phyloP scores from a whole-genome alignment of 2,329 filamentous ascomycete genomes.

The Pestalotiopsis sp. region DNA sequence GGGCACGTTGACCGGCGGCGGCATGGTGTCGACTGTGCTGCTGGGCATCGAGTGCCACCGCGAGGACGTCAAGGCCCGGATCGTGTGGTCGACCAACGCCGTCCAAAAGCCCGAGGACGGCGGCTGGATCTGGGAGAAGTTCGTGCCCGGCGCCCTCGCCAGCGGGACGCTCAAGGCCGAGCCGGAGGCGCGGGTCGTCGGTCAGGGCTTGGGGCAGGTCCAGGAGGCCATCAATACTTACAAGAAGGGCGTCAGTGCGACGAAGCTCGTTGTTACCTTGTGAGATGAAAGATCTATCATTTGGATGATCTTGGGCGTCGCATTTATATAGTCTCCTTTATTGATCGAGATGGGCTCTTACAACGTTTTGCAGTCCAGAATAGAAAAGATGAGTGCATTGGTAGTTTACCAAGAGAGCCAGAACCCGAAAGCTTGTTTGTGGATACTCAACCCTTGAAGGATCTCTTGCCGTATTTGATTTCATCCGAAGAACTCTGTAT shows the following conservation, averaged over 20 bases:
- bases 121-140: conserved; percentile 1
- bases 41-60: background rate
- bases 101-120: background rate
- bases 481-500: background rate
- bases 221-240: background rate
- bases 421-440: too few species aligned
- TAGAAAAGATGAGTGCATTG: too few species aligned
- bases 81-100: conserved; percentile 8
- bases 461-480: background rate
- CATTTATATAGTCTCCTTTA: background rate
- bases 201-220: background rate
- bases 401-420: too few species aligned
- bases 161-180: background rate
- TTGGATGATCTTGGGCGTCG: background rate
- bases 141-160: background rate
- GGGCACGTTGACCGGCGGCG: background rate
- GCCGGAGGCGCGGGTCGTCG: conserved; percentile 5
- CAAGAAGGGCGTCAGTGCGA: conserved; percentile 17
- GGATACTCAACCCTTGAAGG: background rate
- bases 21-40: background rate
- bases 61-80: background rate
- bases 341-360: background rate
- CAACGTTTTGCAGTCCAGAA: too few species aligned
- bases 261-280: conserved; percentile 16
- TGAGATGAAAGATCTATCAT: background rate